These are phyloP conservation scores for Diplogelasinospora grovesii DNA, from an alignment of 495 filamentous ascomycete species.

Conservation along the genomic window DNA sequence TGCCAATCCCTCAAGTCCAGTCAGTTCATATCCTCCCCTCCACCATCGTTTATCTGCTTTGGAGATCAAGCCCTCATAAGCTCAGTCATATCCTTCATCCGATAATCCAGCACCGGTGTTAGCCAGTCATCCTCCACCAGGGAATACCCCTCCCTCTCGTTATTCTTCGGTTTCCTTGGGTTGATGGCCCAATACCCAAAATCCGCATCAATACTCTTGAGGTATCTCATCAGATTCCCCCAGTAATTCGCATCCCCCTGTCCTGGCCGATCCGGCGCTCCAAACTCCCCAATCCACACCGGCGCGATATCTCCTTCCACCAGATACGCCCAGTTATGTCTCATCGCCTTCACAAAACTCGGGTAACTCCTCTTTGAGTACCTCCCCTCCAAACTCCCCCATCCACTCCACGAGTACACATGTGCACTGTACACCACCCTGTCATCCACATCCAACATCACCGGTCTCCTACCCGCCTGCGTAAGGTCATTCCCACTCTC, in stretches of 20 bases:
- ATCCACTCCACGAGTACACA: slow-evolving; percentile 57
- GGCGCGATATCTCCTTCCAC: slow-evolving; percentile 50
- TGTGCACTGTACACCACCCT: slow-evolving; percentile 56
- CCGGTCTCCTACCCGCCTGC: slow-evolving; percentile 41
- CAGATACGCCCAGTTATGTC: slow-evolving; percentile 55
- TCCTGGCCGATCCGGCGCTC: slow-evolving; percentile 41
- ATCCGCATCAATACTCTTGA: slow-evolving; percentile 48
- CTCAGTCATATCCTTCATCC: slow-evolving; percentile 49
- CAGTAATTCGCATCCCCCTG: slow-evolving; percentile 53
- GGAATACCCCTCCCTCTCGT: slow-evolving; percentile 47
- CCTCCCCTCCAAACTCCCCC: slow-evolving; percentile 46
- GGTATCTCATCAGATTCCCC: slow-evolving; percentile 48
- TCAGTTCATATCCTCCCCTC: too few relatives aligned
- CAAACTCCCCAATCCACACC: slow-evolving; percentile 58
- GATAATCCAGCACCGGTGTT: slow-evolving; percentile 48
- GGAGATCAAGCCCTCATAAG: slow-evolving; percentile 31
- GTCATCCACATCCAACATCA: slow-evolving; percentile 43
- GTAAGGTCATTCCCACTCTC: slow-evolving; percentile 53
- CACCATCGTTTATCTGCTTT: too few relatives aligned
- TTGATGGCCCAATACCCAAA: slow-evolving; percentile 62
- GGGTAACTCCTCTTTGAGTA: slow-evolving; percentile 48
- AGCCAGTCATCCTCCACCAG: slow-evolving; percentile 52
- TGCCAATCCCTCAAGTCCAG: too few relatives aligned
- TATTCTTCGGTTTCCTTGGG: slow-evolving; percentile 48
- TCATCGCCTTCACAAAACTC: slow-evolving; percentile 51